These are phyloP conservation scores for Sarocladium kiliense DNA, from an alignment of 2,329 filamentous ascomycete genomes.

Conservation along the genomic window DNA sequence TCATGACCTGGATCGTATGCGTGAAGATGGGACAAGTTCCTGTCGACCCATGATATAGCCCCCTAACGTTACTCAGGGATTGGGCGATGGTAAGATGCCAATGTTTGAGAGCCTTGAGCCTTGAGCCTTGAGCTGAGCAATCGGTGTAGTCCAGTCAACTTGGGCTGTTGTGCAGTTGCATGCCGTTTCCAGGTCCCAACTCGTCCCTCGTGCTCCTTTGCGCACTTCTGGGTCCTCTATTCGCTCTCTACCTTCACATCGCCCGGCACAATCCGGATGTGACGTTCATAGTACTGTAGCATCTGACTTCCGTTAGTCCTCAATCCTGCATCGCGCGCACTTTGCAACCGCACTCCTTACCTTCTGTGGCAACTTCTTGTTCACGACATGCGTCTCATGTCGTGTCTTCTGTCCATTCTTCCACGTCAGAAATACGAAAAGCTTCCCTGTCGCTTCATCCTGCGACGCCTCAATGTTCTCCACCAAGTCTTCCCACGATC, in stretches of 20 bases:
- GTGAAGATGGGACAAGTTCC: too few relatives aligned
- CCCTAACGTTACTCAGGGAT: too few relatives aligned
- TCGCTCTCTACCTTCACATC: slow-evolving; percentile 19
- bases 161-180: too few relatives aligned
- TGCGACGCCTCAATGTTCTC: slow-evolving; percentile 67
- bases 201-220: too few relatives aligned
- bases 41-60: too few relatives aligned
- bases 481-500: slow-evolving; percentile 73
- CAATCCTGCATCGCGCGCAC: neutral
- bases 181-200: too few relatives aligned
- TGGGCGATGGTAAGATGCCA: too few relatives aligned
- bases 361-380: slow-evolving; percentile 75
- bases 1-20: neutral
- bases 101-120: too few relatives aligned
- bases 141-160: too few relatives aligned
- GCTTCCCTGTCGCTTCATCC: slow-evolving; percentile 51
- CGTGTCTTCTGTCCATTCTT: slow-evolving; percentile 68
- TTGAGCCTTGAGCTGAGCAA: too few relatives aligned
- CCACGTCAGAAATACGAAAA: slow-evolving; percentile 70
- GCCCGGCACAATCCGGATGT: slow-evolving; percentile 47
- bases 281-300: slow-evolving; percentile 54
- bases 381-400: slow-evolving; percentile 62
- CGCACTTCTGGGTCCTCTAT: neutral
- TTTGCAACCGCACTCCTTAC: slow-evolving; percentile 32
- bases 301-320: slow-evolving; percentile 36